Evolutionary conservation across 2,329 filamentous ascomycete species (phyloP).

Genomic region (Diaporthe amygdali): DNA sequence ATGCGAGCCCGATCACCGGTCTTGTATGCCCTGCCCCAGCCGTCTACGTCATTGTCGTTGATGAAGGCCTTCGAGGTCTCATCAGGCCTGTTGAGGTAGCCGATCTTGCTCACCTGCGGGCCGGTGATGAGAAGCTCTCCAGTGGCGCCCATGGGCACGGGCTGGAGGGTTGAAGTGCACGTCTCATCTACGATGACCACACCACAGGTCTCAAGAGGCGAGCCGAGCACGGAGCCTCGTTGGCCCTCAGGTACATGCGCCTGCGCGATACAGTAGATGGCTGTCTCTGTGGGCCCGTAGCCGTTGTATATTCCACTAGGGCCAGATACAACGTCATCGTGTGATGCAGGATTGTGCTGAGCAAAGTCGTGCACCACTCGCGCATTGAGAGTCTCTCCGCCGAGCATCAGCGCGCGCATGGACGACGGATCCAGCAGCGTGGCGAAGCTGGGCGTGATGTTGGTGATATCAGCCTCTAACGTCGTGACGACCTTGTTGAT

Average conservation of each 20-base stretch:
- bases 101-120: constrained; percentile 28
- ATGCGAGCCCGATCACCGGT: constrained; percentile 29
- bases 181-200: constrained; percentile 35
- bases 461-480: constrained; percentile 41
- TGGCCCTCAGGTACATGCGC: constrained; percentile 28
- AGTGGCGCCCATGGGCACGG: constrained; percentile 25
- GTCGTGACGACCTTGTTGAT: constrained; percentile 24
- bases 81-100: constrained; percentile 22
- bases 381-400: constrained; percentile 39
- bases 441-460: constrained; percentile 43
- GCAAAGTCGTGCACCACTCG: constrained; percentile 39
- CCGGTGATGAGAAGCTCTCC: constrained; percentile 28
- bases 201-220: constrained; percentile 39
- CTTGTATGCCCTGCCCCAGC: constrained; percentile 25
- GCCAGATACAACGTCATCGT: constrained; percentile 20
- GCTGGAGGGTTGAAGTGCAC: background rate
- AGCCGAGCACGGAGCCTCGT: constrained; percentile 42
- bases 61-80: constrained; percentile 25
- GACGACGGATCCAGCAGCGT: constrained; percentile 10
- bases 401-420: constrained; percentile 37
- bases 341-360: constrained; percentile 13
- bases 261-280: constrained; percentile 32
- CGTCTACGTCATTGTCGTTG: background rate
- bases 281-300: constrained; percentile 35
- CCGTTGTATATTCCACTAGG: constrained; percentile 30